phyloP scores from a whole-genome alignment of 441 rosid species.

The Adansonia rubrostipa region DNA sequence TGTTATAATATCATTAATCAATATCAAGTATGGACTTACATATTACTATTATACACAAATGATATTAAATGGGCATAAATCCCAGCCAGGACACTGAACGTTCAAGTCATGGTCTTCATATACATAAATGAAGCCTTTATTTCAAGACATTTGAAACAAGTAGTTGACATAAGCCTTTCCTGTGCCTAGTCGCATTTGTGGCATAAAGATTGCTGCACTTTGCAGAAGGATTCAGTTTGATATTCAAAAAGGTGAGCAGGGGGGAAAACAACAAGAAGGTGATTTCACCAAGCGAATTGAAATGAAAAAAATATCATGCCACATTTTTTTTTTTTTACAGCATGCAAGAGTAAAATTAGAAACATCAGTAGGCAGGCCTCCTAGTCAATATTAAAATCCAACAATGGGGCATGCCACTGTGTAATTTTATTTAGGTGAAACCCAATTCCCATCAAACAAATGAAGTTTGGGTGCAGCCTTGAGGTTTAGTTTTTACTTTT shows the following conservation, averaged over 20 bases:
- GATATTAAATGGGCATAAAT: neutral
- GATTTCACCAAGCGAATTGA: neutral
- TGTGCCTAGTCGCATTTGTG: neutral
- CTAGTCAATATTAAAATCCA: neutral
- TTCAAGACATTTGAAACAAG: neutral
- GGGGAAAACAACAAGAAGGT: neutral
- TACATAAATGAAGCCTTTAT: neutral
- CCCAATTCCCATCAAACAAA: neutral
- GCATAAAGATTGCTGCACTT: neutral
- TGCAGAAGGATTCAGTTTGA: neutral
- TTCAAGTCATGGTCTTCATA: neutral
- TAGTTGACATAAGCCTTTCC: neutral
- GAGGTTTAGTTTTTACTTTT: conserved; percentile 6
- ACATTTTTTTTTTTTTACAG: neutral
- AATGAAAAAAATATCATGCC: neutral
- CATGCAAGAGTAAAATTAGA: neutral
- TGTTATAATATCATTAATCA: neutral
- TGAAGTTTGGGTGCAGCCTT: neutral
- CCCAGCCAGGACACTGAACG: neutral
- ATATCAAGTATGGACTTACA: neutral
- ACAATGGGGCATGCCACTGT: neutral
- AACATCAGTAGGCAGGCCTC: neutral
- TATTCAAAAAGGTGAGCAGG: neutral
- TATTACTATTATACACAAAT: neutral
- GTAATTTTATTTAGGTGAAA: neutral